Conservation (phyloP, 768 basidiomycete species). For the Bullera alba region DNA sequence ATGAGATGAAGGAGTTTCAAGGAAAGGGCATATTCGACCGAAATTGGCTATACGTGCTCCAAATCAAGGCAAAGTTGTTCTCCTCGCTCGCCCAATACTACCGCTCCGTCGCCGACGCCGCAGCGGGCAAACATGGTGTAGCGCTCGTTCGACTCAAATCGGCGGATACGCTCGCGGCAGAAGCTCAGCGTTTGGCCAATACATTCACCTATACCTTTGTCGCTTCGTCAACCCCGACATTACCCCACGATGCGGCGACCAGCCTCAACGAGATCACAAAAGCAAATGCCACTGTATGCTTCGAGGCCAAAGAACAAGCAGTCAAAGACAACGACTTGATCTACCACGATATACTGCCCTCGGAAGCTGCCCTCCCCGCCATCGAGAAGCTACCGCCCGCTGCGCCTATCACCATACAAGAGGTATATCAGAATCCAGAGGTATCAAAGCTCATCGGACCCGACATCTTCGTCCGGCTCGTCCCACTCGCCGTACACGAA, state of each 20-base stretch:
- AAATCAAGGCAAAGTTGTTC: slow-evolving; percentile 91
- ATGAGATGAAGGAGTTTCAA: slow-evolving; percentile 94
- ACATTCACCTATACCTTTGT: slow-evolving; percentile 67
- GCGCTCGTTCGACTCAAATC: slow-evolving; percentile 70
- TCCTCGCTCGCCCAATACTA: slow-evolving; percentile 78
- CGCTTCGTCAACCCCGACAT: slow-evolving; percentile 52
- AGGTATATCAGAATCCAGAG: slow-evolving; percentile 81
- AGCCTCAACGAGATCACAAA: slow-evolving; percentile 78
- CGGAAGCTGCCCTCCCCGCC: slow-evolving; percentile 65
- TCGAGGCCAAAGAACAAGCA: slow-evolving; percentile 67
- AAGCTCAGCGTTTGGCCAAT: slow-evolving; percentile 63
- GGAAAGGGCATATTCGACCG: slow-evolving; percentile 92
- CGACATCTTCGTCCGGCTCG: slow-evolving; percentile 76
- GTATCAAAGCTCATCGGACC: slow-evolving; percentile 91
- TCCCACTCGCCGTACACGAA: slow-evolving; percentile 91
- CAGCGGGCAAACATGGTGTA: slow-evolving; percentile 75
- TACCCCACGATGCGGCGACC: slow-evolving; percentile 77
- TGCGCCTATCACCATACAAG: slow-evolving; percentile 77
- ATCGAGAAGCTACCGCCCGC: slow-evolving; percentile 79
- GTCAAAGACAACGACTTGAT: slow-evolving; percentile 92
- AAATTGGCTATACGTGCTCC: slow-evolving; percentile 73
- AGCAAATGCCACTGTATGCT: slow-evolving; percentile 66
- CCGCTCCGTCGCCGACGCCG: slow-evolving; percentile 68
- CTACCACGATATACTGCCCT: slow-evolving; percentile 82
- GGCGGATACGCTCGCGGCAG: slow-evolving; percentile 74